Evolutionary conservation across 768 basidiomycete species (phyloP).

Genomic region (Mycena maculata): DNA sequence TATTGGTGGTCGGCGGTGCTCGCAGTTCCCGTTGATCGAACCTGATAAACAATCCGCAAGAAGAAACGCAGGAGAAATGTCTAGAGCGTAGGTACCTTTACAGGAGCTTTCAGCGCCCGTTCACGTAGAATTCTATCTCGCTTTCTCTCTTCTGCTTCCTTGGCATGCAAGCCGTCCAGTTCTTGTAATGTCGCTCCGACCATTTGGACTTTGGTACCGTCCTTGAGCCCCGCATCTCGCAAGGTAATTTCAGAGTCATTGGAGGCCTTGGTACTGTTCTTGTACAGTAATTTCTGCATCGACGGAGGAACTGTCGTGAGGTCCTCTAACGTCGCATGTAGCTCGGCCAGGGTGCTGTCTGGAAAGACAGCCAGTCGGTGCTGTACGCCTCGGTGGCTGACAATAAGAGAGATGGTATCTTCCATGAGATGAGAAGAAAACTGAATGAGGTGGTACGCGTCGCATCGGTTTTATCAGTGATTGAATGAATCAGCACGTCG

Average conservation of each 20-base stretch:
- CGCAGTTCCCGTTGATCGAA: constrained; percentile 66
- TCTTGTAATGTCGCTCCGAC: constrained; percentile 74
- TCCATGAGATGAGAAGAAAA: constrained; percentile 7
- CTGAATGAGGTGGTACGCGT: not conserved
- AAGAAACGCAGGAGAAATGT: not conserved
- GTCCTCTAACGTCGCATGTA: constrained; percentile 67
- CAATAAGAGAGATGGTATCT: constrained; percentile 35
- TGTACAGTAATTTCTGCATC: constrained; percentile 79
- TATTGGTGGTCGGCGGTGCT: constrained; percentile 56
- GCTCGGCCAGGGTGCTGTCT: constrained; percentile 60
- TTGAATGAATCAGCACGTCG: not conserved
- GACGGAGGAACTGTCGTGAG: constrained; percentile 73
- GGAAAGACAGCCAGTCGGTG: constrained; percentile 62
- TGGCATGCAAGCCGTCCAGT: constrained; percentile 62
- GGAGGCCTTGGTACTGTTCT: constrained; percentile 60
- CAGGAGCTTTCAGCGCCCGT: constrained; percentile 65
- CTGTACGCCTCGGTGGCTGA: constrained; percentile 62
- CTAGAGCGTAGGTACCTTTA: constrained; percentile 58
- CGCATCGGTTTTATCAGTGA: not conserved
- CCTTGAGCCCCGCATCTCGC: constrained; percentile 64
- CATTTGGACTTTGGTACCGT: constrained; percentile 76
- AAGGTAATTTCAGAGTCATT: constrained; percentile 45
- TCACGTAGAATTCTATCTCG: constrained; percentile 70
- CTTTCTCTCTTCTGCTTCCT: constrained; percentile 68
- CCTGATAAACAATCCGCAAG: constrained; percentile 46